Percentiles rank a stretch among this genome's conserved stretches.
Evolutionary conservation across 768 basidiomycete genomes (phyloP).

Genomic region (Lentinula guzmanii): DNA sequence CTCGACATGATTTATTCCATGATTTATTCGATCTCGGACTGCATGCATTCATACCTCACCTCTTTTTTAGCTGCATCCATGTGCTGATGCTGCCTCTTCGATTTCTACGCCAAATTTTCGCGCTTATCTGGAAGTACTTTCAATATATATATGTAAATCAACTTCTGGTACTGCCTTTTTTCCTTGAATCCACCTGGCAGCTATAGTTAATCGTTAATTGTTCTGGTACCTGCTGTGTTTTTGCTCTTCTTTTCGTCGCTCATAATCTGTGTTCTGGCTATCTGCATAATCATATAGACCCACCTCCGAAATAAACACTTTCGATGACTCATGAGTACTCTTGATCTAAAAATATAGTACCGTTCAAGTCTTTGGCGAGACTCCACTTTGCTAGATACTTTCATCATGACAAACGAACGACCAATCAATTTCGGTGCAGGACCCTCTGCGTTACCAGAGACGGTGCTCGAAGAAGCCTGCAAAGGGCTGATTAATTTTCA

Average conservation of each 20-base stretch:
- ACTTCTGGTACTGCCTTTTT: background rate
- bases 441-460: slow-evolving; percentile 85
- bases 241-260: background rate
- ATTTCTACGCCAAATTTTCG: background rate
- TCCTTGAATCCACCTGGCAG: background rate
- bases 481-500: slow-evolving; percentile 86
- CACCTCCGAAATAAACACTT: background rate
- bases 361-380: background rate
- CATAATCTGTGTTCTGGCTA: slow-evolving; percentile 3
- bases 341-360: too few relatives aligned
- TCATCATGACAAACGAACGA: slow-evolving; percentile 37
- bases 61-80: background rate
- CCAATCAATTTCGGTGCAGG: slow-evolving; percentile 92
- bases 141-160: background rate
- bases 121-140: background rate
- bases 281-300: background rate
- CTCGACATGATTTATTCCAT: slow-evolving; percentile 20
- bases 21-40: slow-evolving; percentile 15
- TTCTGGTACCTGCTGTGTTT: slow-evolving; percentile 2
- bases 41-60: background rate
- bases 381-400: background rate
- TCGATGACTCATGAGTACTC: slow-evolving; percentile 1
- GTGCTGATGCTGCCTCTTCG: background rate
- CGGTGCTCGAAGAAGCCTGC: slow-evolving; percentile 79
- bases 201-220: background rate